Conservation (phyloP, 2,329 filamentous ascomycete species). For the Fusarium redolens region DNA sequence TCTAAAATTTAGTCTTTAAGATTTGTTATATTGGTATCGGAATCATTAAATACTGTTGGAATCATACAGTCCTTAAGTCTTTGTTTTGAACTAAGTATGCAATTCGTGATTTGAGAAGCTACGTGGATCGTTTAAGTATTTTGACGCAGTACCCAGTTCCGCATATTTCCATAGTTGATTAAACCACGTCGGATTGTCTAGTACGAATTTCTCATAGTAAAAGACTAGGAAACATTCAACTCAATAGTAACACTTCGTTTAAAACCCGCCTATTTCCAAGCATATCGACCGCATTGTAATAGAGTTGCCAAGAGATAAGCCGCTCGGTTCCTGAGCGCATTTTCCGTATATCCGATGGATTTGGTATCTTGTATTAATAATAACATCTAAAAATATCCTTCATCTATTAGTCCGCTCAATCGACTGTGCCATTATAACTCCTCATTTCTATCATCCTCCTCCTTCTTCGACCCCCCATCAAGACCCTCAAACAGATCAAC, state of each 20-base stretch:
- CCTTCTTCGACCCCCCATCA: slow-evolving; percentile 48
- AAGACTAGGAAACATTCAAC: too few relatives aligned
- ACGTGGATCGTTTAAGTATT: too few relatives aligned
- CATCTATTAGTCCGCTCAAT: too few relatives aligned
- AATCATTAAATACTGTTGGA: rapidly evolving
- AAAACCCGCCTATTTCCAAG: rapidly evolving
- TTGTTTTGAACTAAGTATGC: too few relatives aligned
- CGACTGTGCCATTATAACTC: slow-evolving; percentile 15
- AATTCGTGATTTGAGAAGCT: too few relatives aligned
- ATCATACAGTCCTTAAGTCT: rapidly evolving
- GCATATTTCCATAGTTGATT: too few relatives aligned
- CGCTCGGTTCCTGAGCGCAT: neutral
- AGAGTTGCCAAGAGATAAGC: neutral
- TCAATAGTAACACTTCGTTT: neutral
- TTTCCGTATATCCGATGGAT: neutral
- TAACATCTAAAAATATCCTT: neutral
- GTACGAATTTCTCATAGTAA: too few relatives aligned
- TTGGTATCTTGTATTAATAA: neutral
- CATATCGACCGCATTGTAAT: rapidly evolving
- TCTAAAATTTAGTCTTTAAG: rapidly evolving
- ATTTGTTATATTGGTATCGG: rapidly evolving
- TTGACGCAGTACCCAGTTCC: too few relatives aligned
- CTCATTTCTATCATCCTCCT: slow-evolving; percentile 8
- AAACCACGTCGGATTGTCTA: too few relatives aligned
- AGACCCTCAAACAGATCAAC: slow-evolving; percentile 54